phyloP scores from a whole-genome alignment of 2,329 filamentous ascomycete species.

The Arthrinium phaeospermum region DNA sequence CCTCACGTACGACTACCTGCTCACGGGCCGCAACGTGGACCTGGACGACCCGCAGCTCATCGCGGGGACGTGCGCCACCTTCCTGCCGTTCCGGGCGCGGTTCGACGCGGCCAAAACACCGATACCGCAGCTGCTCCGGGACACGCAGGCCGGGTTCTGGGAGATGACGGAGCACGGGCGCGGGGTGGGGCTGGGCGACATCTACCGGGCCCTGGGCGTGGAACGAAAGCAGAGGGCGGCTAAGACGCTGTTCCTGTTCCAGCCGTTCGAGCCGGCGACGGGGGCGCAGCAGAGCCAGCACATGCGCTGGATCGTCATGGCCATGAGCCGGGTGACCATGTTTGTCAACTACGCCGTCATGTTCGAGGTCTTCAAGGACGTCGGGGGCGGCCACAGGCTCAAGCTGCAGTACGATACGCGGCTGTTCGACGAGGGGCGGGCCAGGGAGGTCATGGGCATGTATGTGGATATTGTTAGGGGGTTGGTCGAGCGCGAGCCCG shows the following conservation, averaged over 20 bases:
- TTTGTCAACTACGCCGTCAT: conserved; percentile 27
- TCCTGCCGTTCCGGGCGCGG: conserved; percentile 39
- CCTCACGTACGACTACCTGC: conserved; percentile 42
- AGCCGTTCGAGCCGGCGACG: conserved; percentile 37
- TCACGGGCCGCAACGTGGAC: conserved; percentile 45
- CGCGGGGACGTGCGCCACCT: conserved; percentile 45
- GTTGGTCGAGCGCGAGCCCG: conserved; percentile 5
- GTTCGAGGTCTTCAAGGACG: conserved; percentile 28
- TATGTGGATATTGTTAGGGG: conserved; percentile 21
- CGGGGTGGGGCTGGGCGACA: conserved; percentile 34
- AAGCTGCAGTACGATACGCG: conserved; percentile 28
- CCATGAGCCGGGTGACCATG: conserved; percentile 29
- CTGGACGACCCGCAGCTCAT: conserved; percentile 42
- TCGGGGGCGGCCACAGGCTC: conserved; percentile 22
- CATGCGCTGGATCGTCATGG: conserved; percentile 30
- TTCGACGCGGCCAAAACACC: conserved; percentile 22
- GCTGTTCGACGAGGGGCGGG: conserved; percentile 20
- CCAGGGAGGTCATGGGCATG: conserved; percentile 18
- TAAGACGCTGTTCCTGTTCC: conserved; percentile 38
- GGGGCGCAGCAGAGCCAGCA: conserved; percentile 19
- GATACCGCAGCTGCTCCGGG: conserved; percentile 29
- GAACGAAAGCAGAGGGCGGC: conserved; percentile 26
- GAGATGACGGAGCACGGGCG: conserved; percentile 35
- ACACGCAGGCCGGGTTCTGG: conserved; percentile 38
- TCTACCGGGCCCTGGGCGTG: conserved; percentile 31